phyloP scores from a whole-genome alignment of 495 filamentous ascomycete genomes.

The Halenospora varia region DNA sequence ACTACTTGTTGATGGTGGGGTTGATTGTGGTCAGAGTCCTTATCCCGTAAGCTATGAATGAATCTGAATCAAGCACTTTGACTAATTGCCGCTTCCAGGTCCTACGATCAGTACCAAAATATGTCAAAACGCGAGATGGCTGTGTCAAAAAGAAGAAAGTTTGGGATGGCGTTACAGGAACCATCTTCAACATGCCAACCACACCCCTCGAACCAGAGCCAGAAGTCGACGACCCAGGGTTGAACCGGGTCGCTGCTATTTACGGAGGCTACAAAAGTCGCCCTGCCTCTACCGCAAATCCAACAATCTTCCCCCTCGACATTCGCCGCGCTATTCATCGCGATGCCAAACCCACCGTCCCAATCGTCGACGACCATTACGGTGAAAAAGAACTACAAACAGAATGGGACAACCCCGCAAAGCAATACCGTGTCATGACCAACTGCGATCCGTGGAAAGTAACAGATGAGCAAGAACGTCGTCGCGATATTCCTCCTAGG shows the following conservation, averaged over 20 bases:
- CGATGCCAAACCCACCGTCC: neutral
- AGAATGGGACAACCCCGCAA: constrained; percentile 3
- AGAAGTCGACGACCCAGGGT: neutral
- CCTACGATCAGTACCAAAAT: constrained; percentile 7
- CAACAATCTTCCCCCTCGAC: constrained; percentile 14
- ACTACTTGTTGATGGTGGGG: constrained; percentile 14
- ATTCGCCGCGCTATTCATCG: constrained; percentile 9
- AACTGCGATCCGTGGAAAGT: constrained; percentile 21
- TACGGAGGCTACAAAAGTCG: constrained; percentile 11
- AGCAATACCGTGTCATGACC: neutral
- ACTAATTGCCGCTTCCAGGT: neutral
- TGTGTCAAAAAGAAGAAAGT: constrained; percentile 13
- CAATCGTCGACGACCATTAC: neutral
- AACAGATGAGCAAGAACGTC: constrained; percentile 4
- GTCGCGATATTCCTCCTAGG: constrained; percentile 11
- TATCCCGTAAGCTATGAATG: constrained; percentile 13
- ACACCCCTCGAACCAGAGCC: neutral
- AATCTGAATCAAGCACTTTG: neutral
- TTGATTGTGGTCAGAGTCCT: constrained; percentile 23
- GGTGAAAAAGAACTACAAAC: neutral
- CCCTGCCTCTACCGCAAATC: neutral
- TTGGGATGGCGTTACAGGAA: constrained; percentile 23
- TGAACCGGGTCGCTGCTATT: neutral
- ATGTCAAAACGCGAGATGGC: constrained; percentile 1
- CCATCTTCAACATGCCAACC: constrained; percentile 25